Percentiles rank a stretch among this genome's conserved stretches.
These are phyloP conservation scores for Effrenium voratum DNA, from an alignment of 73 alveolate genomes.

Conservation along the genomic window DNA sequence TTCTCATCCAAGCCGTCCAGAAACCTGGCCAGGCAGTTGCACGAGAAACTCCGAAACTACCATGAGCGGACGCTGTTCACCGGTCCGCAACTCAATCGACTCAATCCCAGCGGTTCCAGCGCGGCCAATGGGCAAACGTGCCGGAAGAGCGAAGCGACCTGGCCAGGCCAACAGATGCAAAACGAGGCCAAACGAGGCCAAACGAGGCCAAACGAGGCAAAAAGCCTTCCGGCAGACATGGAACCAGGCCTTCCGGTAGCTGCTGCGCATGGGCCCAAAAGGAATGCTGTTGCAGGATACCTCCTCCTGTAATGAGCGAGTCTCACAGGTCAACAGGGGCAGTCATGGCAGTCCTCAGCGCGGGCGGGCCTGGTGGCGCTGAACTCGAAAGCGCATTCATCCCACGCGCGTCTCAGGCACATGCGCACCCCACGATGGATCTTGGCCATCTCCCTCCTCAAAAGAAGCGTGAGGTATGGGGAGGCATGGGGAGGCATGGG, in stretches of 20 bases:
- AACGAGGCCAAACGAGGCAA: not conserved
- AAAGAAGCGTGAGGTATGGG: not conserved
- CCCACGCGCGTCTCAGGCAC: not conserved
- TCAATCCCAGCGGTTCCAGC: not conserved
- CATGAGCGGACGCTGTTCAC: too few species aligned
- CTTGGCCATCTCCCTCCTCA: constrained; percentile 23
- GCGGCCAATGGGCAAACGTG: not conserved
- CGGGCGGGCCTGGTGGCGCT: not conserved
- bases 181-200: not conserved
- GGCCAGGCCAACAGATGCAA: not conserved
- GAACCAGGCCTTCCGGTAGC: constrained; percentile 42
- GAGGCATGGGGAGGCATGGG: too few species aligned
- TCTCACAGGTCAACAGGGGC: not conserved
- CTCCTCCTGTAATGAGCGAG: not conserved
- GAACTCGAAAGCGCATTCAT: not conserved
- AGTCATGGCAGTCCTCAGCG: constrained; percentile 6
- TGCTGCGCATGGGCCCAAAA: constrained; percentile 54
- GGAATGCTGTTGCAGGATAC: constrained; percentile 62
- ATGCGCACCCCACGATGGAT: constrained; percentile 61
- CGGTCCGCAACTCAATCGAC: too few species aligned
- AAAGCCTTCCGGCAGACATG: not conserved
- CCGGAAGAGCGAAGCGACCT: not conserved
- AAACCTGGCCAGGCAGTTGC: constrained; percentile 25
- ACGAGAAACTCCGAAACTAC: too few species aligned
- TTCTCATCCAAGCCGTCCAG: constrained; percentile 27